Percentiles rank a stretch among this genome's conserved stretches.
These are phyloP conservation scores for Cystobasidium sp. DNA, from an alignment of 1,284 basidiomycete species.

Conservation along the genomic window DNA sequence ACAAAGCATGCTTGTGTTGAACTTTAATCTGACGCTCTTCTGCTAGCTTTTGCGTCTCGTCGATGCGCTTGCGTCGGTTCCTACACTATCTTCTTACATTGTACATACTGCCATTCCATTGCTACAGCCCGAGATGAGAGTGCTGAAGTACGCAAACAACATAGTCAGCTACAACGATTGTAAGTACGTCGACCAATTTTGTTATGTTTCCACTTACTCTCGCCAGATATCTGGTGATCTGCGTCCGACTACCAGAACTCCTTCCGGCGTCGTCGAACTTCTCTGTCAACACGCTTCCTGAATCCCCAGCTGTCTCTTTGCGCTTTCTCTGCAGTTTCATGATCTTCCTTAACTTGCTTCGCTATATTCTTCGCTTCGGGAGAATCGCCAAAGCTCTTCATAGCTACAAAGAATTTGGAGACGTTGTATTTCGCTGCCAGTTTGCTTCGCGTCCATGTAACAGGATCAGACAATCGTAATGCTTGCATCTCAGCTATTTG, in stretches of 20 bases:
- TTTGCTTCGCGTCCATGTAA: conserved; percentile 32
- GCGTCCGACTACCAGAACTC: conserved; percentile 21
- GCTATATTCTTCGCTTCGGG: conserved; percentile 15
- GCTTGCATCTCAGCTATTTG: conserved; percentile 39
- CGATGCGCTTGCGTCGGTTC: too few species aligned
- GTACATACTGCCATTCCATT: too few species aligned
- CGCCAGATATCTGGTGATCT: too few species aligned
- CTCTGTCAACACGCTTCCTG: conserved; percentile 37
- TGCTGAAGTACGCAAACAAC: too few species aligned
- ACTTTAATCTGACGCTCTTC: too few species aligned
- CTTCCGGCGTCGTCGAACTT: conserved; percentile 31
- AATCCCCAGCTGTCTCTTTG: conserved; percentile 28
- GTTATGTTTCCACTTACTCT: too few species aligned
- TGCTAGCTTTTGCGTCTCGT: too few species aligned
- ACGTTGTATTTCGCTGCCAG: conserved; percentile 42
- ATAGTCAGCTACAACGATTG: too few species aligned
- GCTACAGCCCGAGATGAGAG: too few species aligned
- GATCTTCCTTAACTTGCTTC: conserved; percentile 11
- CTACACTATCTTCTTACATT: too few species aligned
- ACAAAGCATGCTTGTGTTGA: too few species aligned
- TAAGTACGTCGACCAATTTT: too few species aligned
- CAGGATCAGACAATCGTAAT: conserved; percentile 31
- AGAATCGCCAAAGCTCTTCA: conserved; percentile 35
- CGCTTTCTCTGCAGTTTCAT: not conserved
- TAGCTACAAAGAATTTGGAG: conserved; percentile 38